Conservation (phyloP, 2,329 filamentous ascomycete genomes). For the Xylariomycetidae sp. region DNA sequence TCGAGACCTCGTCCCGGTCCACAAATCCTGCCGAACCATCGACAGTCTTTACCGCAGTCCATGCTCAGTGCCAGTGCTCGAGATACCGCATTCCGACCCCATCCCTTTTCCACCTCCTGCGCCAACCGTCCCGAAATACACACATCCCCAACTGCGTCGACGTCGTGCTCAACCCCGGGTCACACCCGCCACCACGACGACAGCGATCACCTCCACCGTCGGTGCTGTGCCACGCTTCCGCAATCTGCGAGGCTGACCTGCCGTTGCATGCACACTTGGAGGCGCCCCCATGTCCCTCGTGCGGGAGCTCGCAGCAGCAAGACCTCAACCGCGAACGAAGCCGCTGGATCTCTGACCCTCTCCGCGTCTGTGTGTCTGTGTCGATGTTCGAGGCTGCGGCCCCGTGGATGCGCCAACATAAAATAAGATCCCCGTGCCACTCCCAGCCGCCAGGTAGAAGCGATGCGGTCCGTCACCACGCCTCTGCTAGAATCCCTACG, state of each 20-base stretch:
- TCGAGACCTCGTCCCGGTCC: too few relatives aligned
- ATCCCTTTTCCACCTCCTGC: conserved; percentile 12
- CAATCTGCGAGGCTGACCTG: conserved; percentile 18
- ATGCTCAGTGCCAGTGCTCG: too few relatives aligned
- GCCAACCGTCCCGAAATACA: conserved; percentile 8
- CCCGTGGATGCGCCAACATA: conserved; percentile 3
- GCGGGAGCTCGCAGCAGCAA: conserved; percentile 14
- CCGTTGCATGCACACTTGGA: conserved; percentile 13
- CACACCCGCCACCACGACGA: background rate
- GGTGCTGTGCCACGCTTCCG: background rate
- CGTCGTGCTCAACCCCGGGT: conserved; percentile 11
- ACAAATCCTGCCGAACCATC: too few relatives aligned
- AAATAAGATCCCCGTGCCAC: conserved; percentile 7
- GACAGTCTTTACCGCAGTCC: too few relatives aligned
- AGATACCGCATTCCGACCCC: conserved; percentile 14
- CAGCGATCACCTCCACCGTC: conserved; percentile 1
- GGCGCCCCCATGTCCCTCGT: conserved; percentile 17
- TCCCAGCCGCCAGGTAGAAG: conserved; percentile 13
- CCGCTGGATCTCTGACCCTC: conserved; percentile 6
- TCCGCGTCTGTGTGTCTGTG: too few relatives aligned
- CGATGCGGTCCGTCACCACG: conserved; percentile 18
- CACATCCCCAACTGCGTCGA: conserved; percentile 6
- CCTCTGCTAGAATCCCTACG: conserved; percentile 16
- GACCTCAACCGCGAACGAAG: conserved; percentile 13
- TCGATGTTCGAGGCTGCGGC: too few relatives aligned